Evolutionary conservation across 345 rosid species (phyloP), one percentile per base, ranked within the genome.

Genomic region (Combretum micranthum): DNA sequence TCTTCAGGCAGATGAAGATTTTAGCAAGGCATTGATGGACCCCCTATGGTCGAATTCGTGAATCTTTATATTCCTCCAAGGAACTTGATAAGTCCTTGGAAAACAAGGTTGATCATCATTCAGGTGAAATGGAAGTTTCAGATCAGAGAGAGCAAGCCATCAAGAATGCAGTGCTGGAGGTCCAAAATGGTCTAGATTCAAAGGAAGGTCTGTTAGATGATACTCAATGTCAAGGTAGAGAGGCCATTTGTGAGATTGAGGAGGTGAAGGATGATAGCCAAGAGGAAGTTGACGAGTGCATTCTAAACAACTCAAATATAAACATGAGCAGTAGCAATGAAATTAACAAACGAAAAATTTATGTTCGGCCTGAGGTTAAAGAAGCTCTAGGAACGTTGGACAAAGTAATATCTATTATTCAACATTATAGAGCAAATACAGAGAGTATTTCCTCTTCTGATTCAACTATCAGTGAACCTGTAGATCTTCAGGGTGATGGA

Each of bases 321-420:
- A 17, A 32, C 44, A 65, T 20, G 1, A 17, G 44, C 9, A 63
- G 48, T 47, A 26, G 69, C 57, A 59, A 20, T 55, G 55, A 50
- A n/a, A 73, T 75, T 18, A 65, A 13, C 53, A 71, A 62, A 66
- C 80, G 68, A 60, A 66, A 57, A 20, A 42, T 73, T 60, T 54
- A 52, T 61, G 53, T 83, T 55, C 75, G 94, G 57, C 88, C 85
- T 15, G 75, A 72, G 75, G 96, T 93, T 47, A 73, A 79, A 61
- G 77, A 79, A 58, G 99, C 97, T 59, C 71, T 93, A 57, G 77
- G 80, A 60, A 87, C 81, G 21, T 49, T 93, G 65, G 97, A 93
- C 62, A 79, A 71, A 66, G 96, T 65, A 32, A 84, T 93, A 57
- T 66, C 74, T 7, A 37, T 85, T 55, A 78, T 83, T 56, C 79